A percentile compares a stretch with the other conserved stretches of the same genome.
phyloP scores from a whole-genome alignment of 2,329 filamentous ascomycete genomes.

The Cladophialophora chaetospira region DNA sequence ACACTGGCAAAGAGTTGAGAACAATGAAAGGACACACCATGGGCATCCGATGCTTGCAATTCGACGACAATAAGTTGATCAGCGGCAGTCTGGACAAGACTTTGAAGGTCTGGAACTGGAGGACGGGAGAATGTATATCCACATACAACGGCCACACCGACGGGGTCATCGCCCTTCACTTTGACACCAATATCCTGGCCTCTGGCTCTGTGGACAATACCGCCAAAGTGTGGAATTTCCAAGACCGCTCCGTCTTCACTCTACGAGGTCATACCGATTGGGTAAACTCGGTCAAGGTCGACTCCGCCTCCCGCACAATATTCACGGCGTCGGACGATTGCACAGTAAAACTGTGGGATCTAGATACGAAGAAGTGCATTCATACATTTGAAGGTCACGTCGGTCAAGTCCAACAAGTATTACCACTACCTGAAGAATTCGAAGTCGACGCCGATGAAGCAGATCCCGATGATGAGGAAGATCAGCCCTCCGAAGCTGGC shows the following conservation, averaged over 20 bases:
- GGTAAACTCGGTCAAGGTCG: conserved; percentile 94
- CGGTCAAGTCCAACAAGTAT: conserved; percentile 89
- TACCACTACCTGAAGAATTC: conserved; percentile 82
- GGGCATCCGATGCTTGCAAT: conserved; percentile 86
- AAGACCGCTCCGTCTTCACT: conserved; percentile 75
- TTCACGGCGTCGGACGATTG: conserved; percentile 94
- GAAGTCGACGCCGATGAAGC: conserved; percentile 70
- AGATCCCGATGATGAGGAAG: conserved; percentile 57
- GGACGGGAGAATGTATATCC: conserved; percentile 81
- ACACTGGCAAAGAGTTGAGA: conserved; percentile 82
- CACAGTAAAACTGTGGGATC: conserved; percentile 87
- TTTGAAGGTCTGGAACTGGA: conserved; percentile 95
- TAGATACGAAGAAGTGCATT: conserved; percentile 80
- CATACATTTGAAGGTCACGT: conserved; percentile 82
- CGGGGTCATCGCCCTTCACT: conserved; percentile 85
- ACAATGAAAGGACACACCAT: conserved; percentile 80
- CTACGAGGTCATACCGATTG: conserved; percentile 87
- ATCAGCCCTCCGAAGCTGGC: conserved; percentile 26
- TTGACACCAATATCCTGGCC: conserved; percentile 79
- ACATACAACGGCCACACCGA: conserved; percentile 77
- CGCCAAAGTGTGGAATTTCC: conserved; percentile 90
- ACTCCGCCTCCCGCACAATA: conserved; percentile 77
- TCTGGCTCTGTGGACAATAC: conserved; percentile 88
- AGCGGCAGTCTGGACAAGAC: conserved; percentile 86
- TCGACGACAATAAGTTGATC: conserved; percentile 88